These are phyloP conservation scores for Colletotrichum kahawae DNA, from an alignment of 2,329 filamentous ascomycete species.

Conservation along the genomic window DNA sequence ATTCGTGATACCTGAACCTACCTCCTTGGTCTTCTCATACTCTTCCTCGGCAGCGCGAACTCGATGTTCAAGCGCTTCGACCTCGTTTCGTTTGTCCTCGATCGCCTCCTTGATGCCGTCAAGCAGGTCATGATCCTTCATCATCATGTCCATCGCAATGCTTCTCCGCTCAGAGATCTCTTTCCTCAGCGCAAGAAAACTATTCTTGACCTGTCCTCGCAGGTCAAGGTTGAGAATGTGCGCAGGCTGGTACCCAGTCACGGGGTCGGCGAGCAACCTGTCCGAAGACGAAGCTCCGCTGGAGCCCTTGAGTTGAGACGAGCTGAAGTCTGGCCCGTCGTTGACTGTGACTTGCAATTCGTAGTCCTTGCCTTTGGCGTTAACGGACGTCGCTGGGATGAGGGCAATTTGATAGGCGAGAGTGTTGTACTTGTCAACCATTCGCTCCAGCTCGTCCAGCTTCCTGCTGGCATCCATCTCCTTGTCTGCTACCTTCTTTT, in stretches of 20 bases:
- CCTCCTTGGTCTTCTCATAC: slow-evolving; percentile 91
- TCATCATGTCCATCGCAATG: slow-evolving; percentile 83
- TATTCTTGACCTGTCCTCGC: slow-evolving; percentile 79
- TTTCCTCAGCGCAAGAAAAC: slow-evolving; percentile 79
- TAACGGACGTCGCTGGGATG: slow-evolving; percentile 82
- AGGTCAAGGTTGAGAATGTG: slow-evolving; percentile 91
- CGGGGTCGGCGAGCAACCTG: slow-evolving; percentile 79
- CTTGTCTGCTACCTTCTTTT: slow-evolving; percentile 81
- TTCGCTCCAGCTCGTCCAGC: slow-evolving; percentile 89
- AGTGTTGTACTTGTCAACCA: slow-evolving; percentile 91
- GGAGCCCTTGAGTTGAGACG: slow-evolving; percentile 51
- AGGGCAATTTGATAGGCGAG: slow-evolving; percentile 92
- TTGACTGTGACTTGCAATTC: slow-evolving; percentile 86
- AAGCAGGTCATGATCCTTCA: slow-evolving; percentile 92
- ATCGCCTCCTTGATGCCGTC: slow-evolving; percentile 97
- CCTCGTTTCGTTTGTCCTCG: slow-evolving; percentile 91
- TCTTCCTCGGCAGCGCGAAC: slow-evolving; percentile 90
- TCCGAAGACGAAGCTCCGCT: slow-evolving; percentile 63
- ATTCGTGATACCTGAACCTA: slow-evolving; percentile 27
- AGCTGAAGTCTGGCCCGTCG: slow-evolving; percentile 76
- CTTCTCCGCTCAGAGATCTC: slow-evolving; percentile 91
- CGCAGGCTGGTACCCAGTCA: slow-evolving; percentile 86
- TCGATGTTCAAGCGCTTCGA: slow-evolving; percentile 88
- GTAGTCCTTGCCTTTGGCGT: slow-evolving; percentile 84
- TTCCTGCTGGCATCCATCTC: slow-evolving; percentile 86